A percentile compares a stretch with the other conserved stretches of the same genome.
These are phyloP conservation scores for Alternaria conjuncta DNA, from an alignment of 2,329 filamentous ascomycete species.

Conservation along the genomic window DNA sequence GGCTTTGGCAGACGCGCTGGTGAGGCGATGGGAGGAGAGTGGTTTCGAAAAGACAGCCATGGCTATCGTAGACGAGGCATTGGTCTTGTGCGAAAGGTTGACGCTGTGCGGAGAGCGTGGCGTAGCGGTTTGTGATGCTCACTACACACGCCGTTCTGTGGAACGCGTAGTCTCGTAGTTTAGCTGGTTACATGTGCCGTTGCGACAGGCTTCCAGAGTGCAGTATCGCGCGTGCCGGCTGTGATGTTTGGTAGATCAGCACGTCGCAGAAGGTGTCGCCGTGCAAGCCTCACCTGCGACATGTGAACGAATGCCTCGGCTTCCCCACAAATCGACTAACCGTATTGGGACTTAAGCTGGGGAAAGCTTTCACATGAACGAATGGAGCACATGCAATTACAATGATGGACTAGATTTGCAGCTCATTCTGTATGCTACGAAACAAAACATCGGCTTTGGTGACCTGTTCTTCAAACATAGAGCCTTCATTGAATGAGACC, in stretches of 20 bases:
- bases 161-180: not conserved
- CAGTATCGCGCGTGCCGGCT: slow-evolving; percentile 4
- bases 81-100: not conserved
- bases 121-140: not conserved
- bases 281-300: slow-evolving; percentile 18
- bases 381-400: not conserved
- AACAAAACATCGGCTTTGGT: not conserved
- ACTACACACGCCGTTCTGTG: not conserved
- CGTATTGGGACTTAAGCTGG: slow-evolving; percentile 5
- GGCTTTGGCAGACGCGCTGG: slow-evolving; percentile 43
- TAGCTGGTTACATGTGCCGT: not conserved
- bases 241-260: slow-evolving; percentile 13
- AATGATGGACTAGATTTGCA: not conserved
- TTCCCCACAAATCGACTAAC: slow-evolving; percentile 25
- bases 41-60: slow-evolving; percentile 54
- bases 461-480: not conserved
- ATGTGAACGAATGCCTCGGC: slow-evolving; percentile 33
- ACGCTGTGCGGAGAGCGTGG: slow-evolving; percentile 3
- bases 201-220: not conserved
- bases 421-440: not conserved
- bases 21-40: slow-evolving; percentile 37
- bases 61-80: slow-evolving; percentile 33
- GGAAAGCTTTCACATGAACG: slow-evolving; percentile 16
- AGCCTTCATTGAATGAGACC: not conserved
- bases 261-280: slow-evolving; percentile 12